Base-by-base conservation (phyloP, 2,329 filamentous ascomycete genomes). In the Aspergillus hortae region DNA sequence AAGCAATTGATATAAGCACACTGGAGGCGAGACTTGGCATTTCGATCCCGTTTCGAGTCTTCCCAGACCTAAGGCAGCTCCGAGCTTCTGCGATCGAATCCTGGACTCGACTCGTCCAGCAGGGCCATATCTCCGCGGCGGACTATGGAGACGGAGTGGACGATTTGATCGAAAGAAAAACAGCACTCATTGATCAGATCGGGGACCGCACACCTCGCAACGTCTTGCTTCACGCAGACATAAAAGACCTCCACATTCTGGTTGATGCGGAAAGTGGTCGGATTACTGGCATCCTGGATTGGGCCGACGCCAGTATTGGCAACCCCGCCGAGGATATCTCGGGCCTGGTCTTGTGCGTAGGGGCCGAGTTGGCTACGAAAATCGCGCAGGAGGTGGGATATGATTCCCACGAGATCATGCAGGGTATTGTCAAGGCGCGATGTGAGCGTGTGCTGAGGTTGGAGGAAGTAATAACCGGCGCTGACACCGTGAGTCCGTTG, bases 381-480 rank as follows among this genome's bases (percentile, higher is more conserved):
- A 44, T 49, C 41, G 47, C 47, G 11, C 5, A 11, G 17, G 38
- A 19, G 38, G 47, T 44, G 23, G 47, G 40, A 10, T 49, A 49
- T 36, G 7, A 6, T 4, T 30, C 21, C 25, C 11, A 30, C 5
- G 38, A 21, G 30, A 19, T 49, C 12, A 15, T 49, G 9, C 23
- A 33, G 47, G 47, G 40, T 1, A n/a, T 49, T n/a, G 21, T 49
- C n/a, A 38, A 30, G 30, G 47, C 38, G 2, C 10, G 47, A 27
- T 44, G 38, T 43, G 47, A 36, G 12, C 43, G 38, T 43, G 47
- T 49, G 10, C 32, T 36, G 47, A 15, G 47, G 47, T 12, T 49
- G 47, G 47, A 49, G 30, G 38, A 44, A 6, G 14, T 38, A 32
- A 17, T 49, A 23, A 35, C 23, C 21, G 40, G 47, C 9, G 30